A percentile compares a stretch with the other conserved stretches of the same genome.
phyloP scores from a whole-genome alignment of 2,329 filamentous ascomycete genomes.

The Teratosphaeria zuluensis region DNA sequence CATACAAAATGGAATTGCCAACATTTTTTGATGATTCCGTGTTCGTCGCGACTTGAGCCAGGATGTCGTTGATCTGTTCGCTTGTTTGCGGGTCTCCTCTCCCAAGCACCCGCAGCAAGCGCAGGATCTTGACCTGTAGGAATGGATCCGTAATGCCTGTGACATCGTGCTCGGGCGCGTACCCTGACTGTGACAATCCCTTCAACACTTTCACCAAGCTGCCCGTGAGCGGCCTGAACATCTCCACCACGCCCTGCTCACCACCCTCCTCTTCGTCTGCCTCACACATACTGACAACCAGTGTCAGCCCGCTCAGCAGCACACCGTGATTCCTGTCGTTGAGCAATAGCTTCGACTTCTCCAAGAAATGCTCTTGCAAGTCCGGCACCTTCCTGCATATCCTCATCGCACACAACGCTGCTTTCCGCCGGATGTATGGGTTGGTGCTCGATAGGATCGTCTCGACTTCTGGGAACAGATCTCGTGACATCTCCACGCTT shows the following conservation, averaged over 20 bases:
- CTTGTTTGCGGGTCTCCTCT: conserved; percentile 79
- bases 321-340: conserved; percentile 95
- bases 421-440: conserved; percentile 96
- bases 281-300: conserved; percentile 88
- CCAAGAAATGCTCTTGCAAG: conserved; percentile 90
- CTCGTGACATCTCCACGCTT: conserved; percentile 94
- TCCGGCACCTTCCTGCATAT: conserved; percentile 98
- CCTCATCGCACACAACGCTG: conserved; percentile 95
- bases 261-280: conserved; percentile 86
- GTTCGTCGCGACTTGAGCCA: conserved; percentile 87
- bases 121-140: conserved; percentile 90
- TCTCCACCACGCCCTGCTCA: conserved; percentile 82
- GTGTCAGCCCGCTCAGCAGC: conserved; percentile 78
- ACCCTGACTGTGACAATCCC: conserved; percentile 84
- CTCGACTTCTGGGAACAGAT: conserved; percentile 94
- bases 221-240: conserved; percentile 79
- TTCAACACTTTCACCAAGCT: conserved; percentile 84
- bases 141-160: conserved; percentile 97
- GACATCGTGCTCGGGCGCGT: conserved; percentile 95
- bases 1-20: conserved; percentile 95
- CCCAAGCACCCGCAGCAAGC: conserved; percentile 73
- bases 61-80: conserved; percentile 96
- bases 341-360: conserved; percentile 80
- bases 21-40: conserved; percentile 98
- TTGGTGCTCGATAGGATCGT: conserved; percentile 84